phyloP scores from a whole-genome alignment of 768 basidiomycete genomes.

The Hebeloma cylindrosporum region DNA sequence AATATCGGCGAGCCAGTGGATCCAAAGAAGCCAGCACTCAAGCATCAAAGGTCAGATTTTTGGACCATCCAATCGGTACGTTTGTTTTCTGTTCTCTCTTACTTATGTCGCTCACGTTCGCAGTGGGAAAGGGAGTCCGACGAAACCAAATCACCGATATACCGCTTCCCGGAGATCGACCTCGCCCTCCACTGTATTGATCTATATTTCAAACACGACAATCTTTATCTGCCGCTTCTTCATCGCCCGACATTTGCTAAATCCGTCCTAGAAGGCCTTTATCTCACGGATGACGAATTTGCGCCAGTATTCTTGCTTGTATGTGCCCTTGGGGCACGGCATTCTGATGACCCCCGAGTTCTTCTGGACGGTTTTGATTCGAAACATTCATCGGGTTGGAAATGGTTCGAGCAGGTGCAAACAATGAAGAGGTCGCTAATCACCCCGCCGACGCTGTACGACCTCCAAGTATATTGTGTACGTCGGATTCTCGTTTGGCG shows the following conservation, averaged over 20 bases:
- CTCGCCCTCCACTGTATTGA: conserved; percentile 51
- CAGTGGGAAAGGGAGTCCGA: conserved; percentile 39
- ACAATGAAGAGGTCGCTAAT: conserved; percentile 58
- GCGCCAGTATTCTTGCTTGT: conserved; percentile 59
- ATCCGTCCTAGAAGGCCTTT: conserved; percentile 45
- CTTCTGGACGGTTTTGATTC: conserved; percentile 33
- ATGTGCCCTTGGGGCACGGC: conserved; percentile 62
- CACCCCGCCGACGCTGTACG: conserved; percentile 59
- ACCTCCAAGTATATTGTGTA: conserved; percentile 71
- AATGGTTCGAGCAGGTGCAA: conserved; percentile 60
- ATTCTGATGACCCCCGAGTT: conserved; percentile 49
- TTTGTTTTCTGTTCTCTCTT: conserved; percentile 1
- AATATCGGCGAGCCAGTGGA: conserved; percentile 23
- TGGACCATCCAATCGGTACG: conserved; percentile 33
- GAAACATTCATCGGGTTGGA: conserved; percentile 59
- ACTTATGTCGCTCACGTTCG: background rate
- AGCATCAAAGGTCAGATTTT: conserved; percentile 27
- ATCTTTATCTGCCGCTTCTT: conserved; percentile 57
- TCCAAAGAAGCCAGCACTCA: conserved; percentile 17
- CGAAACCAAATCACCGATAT: conserved; percentile 23
- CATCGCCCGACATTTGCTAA: conserved; percentile 66
- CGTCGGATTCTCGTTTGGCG: conserved; percentile 30
- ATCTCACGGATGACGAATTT: conserved; percentile 52
- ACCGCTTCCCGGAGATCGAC: conserved; percentile 48
- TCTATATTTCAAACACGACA: conserved; percentile 56